A percentile compares a stretch with the other conserved stretches of the same genome.
phyloP scores from a whole-genome alignment of 192 early-diverging fungal species.

The Rhizophlyctis rosea region DNA sequence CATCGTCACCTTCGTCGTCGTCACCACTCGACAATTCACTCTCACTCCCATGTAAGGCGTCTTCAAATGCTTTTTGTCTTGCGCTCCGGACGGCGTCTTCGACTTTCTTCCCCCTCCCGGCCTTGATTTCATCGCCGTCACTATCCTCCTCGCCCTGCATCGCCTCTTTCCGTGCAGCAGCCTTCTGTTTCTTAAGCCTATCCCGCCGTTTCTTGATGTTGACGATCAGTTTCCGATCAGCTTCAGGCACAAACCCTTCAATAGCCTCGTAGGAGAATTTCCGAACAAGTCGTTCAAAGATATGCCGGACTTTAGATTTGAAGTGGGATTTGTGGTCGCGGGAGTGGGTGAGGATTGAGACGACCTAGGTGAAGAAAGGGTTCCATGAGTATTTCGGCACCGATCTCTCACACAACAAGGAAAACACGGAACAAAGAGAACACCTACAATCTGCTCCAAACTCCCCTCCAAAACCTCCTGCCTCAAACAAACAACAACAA shows the following conservation, averaged over 20 bases:
- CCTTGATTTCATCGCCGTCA: slow-evolving; percentile 35
- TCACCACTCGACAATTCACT: slow-evolving; percentile 77
- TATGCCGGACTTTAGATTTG: slow-evolving; percentile 87
- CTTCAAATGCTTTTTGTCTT: slow-evolving; percentile 67
- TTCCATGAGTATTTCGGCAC: no score
- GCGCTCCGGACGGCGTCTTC: slow-evolving; percentile 18
- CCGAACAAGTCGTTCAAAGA: slow-evolving; percentile 87
- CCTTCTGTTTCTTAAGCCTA: slow-evolving; percentile 75
- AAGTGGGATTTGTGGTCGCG: slow-evolving; percentile 85
- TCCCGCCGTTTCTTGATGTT: slow-evolving; percentile 93
- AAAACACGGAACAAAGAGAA: slow-evolving; percentile 2
- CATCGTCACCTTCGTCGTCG: slow-evolving; percentile 62
- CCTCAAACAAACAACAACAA: slow-evolving; percentile 74
- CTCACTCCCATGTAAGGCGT: slow-evolving; percentile 88
- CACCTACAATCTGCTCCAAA: slow-evolving; percentile 67
- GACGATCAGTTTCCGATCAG: slow-evolving; percentile 79
- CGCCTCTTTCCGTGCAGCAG: slow-evolving; percentile 37
- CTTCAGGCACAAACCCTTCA: slow-evolving; percentile 76
- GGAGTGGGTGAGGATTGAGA: slow-evolving; percentile 73
- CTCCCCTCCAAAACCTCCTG: slow-evolving; percentile 66
- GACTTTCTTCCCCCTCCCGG: slow-evolving; percentile 34
- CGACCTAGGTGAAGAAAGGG: slow-evolving; percentile 29
- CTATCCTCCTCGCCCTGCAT: slow-evolving; percentile 46
- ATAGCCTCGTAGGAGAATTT: slow-evolving; percentile 80
- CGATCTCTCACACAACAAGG: slow-evolving; percentile 19